Evolutionary conservation across 345 rosid genomes (phyloP).

Genomic region (Cardamine occulta): DNA sequence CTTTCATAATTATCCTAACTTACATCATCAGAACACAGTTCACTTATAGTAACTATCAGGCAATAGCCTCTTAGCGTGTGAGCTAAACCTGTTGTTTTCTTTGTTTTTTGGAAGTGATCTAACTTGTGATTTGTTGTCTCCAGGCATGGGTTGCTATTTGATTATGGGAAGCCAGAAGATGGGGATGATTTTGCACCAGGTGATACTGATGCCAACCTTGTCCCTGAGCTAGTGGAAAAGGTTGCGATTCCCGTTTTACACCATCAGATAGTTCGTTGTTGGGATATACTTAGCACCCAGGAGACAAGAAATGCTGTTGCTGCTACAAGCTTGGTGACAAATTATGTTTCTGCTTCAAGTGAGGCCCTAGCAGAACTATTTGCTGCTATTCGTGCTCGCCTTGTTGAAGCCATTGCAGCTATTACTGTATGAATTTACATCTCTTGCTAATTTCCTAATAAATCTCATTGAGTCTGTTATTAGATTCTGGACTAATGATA

Average conservation of each 20-base stretch:
- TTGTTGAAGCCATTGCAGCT: slow-evolving; percentile 68
- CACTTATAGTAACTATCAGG: background rate
- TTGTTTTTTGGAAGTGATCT: slow-evolving; percentile 27
- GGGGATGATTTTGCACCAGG: slow-evolving; percentile 60
- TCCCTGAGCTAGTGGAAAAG: slow-evolving; percentile 88
- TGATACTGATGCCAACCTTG: slow-evolving; percentile 85
- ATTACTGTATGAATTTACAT: slow-evolving; percentile 53
- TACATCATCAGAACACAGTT: slow-evolving; percentile 2
- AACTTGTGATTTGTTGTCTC: slow-evolving; percentile 30
- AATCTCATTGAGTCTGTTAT: slow-evolving; percentile 6
- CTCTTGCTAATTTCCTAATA: slow-evolving; percentile 8
- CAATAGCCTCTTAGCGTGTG: slow-evolving; percentile 9
- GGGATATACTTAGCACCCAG: slow-evolving; percentile 85
- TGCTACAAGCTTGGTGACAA: slow-evolving; percentile 76
- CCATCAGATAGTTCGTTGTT: slow-evolving; percentile 80
- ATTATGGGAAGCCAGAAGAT: slow-evolving; percentile 82
- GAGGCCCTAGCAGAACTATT: slow-evolving; percentile 69
- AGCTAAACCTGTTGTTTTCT: slow-evolving; percentile 1
- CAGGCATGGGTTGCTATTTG: slow-evolving; percentile 84
- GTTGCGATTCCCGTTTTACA: slow-evolving; percentile 84
- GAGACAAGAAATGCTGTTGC: slow-evolving; percentile 85
- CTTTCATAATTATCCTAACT: slow-evolving; percentile 6
- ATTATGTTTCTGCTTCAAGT: slow-evolving; percentile 78
- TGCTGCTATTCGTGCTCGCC: slow-evolving; percentile 68
- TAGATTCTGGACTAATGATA: slow-evolving; percentile 15